These are phyloP conservation scores for Sicyos edulis DNA, from an alignment of 306 rosid genomes.

Conservation along the genomic window DNA sequence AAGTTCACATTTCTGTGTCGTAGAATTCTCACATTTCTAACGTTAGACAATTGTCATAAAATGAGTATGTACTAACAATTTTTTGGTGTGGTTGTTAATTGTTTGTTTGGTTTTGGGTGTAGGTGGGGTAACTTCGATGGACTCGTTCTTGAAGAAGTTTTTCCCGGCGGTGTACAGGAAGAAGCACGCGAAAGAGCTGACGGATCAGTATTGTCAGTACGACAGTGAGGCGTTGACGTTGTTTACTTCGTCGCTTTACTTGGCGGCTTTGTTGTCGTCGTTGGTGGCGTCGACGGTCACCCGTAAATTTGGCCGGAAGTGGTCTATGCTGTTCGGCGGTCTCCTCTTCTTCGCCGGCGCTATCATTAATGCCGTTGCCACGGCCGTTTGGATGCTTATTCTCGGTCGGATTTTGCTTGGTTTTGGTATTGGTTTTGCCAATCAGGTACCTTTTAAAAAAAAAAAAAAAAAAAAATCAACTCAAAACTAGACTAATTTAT, in stretches of 20 bases:
- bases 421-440: conserved; percentile 25
- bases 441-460: conserved; percentile 18
- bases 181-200: conserved; percentile 21
- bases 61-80: too few relatives aligned
- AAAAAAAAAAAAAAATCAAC: too few relatives aligned
- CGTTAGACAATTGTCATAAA: too few relatives aligned
- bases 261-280: conserved; percentile 58
- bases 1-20: too few relatives aligned
- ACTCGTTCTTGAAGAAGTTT: conserved; percentile 48
- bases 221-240: conserved; percentile 46
- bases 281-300: conserved; percentile 58
- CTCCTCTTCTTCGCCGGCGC: conserved; percentile 52
- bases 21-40: too few relatives aligned
- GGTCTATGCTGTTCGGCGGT: conserved; percentile 61
- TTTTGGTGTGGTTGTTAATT: too few relatives aligned
- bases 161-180: conserved; percentile 44
- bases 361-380: conserved; percentile 47
- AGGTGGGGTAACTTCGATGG: conserved; percentile 77
- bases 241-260: conserved; percentile 66
- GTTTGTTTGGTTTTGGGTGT: not conserved
- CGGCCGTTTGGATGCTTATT: conserved; percentile 46
- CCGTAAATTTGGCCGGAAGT: conserved; percentile 47
- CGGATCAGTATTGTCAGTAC: conserved; percentile 49
- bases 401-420: conserved; percentile 28
- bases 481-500: not conserved